Conservation (phyloP, 345 rosid species). For the Citrus hindsii region DNA sequence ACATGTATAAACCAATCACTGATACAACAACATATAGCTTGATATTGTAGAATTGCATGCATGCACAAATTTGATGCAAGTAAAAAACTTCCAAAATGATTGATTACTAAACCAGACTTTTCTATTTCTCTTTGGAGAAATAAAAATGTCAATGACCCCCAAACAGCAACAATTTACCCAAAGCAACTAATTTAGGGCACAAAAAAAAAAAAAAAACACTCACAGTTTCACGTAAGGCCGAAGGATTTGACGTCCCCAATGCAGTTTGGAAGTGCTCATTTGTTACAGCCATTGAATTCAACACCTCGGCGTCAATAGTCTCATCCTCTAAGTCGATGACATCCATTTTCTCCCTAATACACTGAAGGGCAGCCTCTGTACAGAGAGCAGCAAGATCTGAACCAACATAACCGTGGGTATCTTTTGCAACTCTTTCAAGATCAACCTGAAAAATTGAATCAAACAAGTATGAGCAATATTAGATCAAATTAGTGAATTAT, state of each 20-base stretch:
- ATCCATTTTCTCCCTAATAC: constrained; percentile 53
- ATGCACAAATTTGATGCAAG: not conserved
- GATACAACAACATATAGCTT: not conserved
- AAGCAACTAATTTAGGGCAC: not conserved
- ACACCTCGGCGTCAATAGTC: constrained; percentile 43
- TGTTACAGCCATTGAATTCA: constrained; percentile 46
- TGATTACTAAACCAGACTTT: not conserved
- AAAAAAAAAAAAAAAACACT: not conserved
- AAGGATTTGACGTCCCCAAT: constrained; percentile 42
- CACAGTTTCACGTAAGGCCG: constrained; percentile 52
- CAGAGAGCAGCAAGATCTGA: constrained; percentile 49
- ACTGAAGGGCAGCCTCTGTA: constrained; percentile 54
- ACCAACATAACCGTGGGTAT: constrained; percentile 54
- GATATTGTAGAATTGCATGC: not conserved
- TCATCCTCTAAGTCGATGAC: constrained; percentile 52
- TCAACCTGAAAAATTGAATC: constrained; percentile 35
- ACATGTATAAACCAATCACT: not conserved
- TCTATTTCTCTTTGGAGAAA: not conserved
- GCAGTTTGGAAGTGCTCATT: constrained; percentile 51
- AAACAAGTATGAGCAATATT: not conserved
- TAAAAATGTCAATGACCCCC: not conserved
- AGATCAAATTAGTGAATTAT: not conserved
- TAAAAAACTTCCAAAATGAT: not conserved
- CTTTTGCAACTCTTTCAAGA: constrained; percentile 43
- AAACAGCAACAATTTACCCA: not conserved